These are phyloP conservation scores for Phoenix roebelenii DNA, from an alignment of 176 grass and related monocot genomes.

Conservation along the genomic window DNA sequence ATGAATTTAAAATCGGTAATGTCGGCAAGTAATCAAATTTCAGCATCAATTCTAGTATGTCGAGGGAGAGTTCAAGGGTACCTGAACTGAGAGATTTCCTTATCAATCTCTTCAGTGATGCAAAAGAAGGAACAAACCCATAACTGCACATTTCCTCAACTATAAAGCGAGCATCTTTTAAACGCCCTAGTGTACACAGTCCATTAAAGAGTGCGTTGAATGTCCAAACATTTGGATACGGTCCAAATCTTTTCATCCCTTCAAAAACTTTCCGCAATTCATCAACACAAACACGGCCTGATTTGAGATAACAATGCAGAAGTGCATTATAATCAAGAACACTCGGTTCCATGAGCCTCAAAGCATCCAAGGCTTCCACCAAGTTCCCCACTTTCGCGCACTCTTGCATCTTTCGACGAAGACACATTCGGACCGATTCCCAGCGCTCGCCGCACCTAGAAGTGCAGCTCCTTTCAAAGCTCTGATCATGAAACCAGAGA, in stretches of 20 bases:
- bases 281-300: neutral
- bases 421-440: neutral
- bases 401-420: slow-evolving; percentile 6
- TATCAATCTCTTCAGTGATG: slow-evolving; percentile 1
- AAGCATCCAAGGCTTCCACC: slow-evolving; percentile 4
- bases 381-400: neutral
- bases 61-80: neutral
- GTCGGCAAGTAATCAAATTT: neutral
- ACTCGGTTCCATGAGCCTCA: slow-evolving; percentile 1
- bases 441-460: neutral
- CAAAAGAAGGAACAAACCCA: slow-evolving; percentile 1
- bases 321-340: slow-evolving; percentile 5
- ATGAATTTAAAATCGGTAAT: neutral
- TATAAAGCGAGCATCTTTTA: slow-evolving; percentile 2
- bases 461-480: neutral
- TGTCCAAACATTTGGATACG: neutral
- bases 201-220: slow-evolving; percentile 3
- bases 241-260: slow-evolving; percentile 5
- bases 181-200: neutral
- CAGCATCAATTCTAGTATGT: slow-evolving; percentile 2
- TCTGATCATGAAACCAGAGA: neutral
- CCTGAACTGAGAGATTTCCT: neutral
- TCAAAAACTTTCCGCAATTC: neutral
- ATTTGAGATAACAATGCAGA: slow-evolving; percentile 4
- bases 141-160: slow-evolving; percentile 3